Base-by-base conservation (phyloP, 768 basidiomycete genomes). In the Hydnum rufescens region DNA sequence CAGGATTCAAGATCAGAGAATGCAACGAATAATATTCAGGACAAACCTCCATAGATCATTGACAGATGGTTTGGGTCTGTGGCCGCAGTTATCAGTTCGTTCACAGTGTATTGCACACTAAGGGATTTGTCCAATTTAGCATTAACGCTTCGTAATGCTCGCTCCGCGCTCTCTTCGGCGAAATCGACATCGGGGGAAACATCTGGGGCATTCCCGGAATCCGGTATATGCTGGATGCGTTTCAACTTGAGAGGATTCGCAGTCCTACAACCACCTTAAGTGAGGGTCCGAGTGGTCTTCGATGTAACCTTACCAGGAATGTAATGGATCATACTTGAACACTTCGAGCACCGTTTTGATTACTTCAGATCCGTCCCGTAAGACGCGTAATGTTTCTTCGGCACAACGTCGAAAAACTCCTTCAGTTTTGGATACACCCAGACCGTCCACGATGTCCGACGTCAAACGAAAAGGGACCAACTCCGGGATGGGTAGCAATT, bases 311-410 rank as follows among this genome's bases (percentile, higher is more conserved):
- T 48, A 88, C 92, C 93, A 97, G 29, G 77, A 80, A 59, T 96
- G 85, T 19, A 99, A 72, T 3, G 95, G 93, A 64, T 99, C 93
- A 61, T 93, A 77, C 64, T 85, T 88, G 76, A 97, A 95, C 13
- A 96, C 93, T 60, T 95, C 92, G 32, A 99, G 71, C 3, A 99
- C 83, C 0, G 92, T 96, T 74, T 90, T 77, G 60, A 99, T 80
- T 43, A 93, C 77, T 31, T 80, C 82, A 0, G 86, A 85, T 5
- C 79, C 75, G 34, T 82, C 79, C 6, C 92, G 75, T 31, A 97
- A 69, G 3, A 99, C 93, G 8, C 90, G 78, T 4, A 99, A 66
- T 0, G 92, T 95, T 64, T 97, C 87, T 65, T 99, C 90, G 1
- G 88, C 80, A 61, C 93, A 96, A 13, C 88, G 76, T 56, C 92